Percentiles rank a stretch among this genome's conserved stretches.
These are phyloP conservation scores for Pseudopithomyces maydicus DNA, from an alignment of 2,329 filamentous ascomycete genomes.

Conservation along the genomic window DNA sequence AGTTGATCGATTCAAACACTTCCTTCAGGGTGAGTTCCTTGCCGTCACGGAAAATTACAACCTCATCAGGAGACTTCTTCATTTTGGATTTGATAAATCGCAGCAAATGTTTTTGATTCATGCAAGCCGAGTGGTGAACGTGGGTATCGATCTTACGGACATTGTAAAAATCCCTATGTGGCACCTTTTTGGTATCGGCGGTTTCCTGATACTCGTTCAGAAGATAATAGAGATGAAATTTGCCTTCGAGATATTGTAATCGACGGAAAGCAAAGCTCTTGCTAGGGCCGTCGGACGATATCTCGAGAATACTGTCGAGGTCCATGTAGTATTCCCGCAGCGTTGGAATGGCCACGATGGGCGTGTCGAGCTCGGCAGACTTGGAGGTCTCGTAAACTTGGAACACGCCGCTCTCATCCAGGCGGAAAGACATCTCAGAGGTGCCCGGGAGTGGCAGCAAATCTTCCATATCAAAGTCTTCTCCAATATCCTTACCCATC, in stretches of 20 bases:
- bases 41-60: slow-evolving; percentile 89
- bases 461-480: slow-evolving; percentile 86
- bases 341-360: slow-evolving; percentile 84
- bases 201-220: slow-evolving; percentile 98
- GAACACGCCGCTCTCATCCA: slow-evolving; percentile 86
- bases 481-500: slow-evolving; percentile 86
- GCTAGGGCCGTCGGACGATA: slow-evolving; percentile 93
- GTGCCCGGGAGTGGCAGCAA: slow-evolving; percentile 72
- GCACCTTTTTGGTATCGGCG: slow-evolving; percentile 95
- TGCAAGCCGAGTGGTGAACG: slow-evolving; percentile 98
- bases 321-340: slow-evolving; percentile 96
- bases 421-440: slow-evolving; percentile 73
- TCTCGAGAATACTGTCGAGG: slow-evolving; percentile 80
- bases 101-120: slow-evolving; percentile 98
- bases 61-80: slow-evolving; percentile 96
- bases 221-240: slow-evolving; percentile 92
- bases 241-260: slow-evolving; percentile 93
- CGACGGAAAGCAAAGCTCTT: slow-evolving; percentile 97
- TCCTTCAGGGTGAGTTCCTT: slow-evolving; percentile 89
- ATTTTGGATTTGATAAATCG: slow-evolving; percentile 99
- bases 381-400: slow-evolving; percentile 82
- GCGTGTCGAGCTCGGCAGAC: slow-evolving; percentile 65
- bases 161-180: slow-evolving; percentile 98
- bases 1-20: slow-evolving; percentile 95
- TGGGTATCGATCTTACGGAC: slow-evolving; percentile 98